Evolutionary conservation across 2,329 filamentous ascomycete genomes (phyloP).

Genomic region (Mollisiaceae sp.): DNA sequence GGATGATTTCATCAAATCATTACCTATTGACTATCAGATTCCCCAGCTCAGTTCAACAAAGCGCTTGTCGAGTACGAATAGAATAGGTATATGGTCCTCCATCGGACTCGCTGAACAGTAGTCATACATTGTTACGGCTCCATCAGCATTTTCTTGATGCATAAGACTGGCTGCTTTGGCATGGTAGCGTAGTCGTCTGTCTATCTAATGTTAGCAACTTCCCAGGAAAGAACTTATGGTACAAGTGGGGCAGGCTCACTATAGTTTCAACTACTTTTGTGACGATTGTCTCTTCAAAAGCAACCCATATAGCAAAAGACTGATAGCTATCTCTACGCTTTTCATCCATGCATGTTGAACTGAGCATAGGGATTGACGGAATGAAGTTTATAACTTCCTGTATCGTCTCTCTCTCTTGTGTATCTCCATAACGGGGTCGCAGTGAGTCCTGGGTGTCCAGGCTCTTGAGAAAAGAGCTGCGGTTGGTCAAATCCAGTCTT

Average conservation of each 20-base stretch:
- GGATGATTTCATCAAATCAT: background rate
- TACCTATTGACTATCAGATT: no score
- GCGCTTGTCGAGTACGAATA: no score
- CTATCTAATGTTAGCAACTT: background rate
- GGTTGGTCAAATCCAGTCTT: background rate
- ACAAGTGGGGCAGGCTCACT: background rate
- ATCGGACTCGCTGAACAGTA: no score
- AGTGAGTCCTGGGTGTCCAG: background rate
- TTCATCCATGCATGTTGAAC: background rate
- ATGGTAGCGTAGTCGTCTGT: background rate
- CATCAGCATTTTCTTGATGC: background rate
- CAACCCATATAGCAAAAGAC: background rate
- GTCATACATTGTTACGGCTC: background rate
- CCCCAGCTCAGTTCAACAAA: no score
- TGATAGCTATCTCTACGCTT: background rate
- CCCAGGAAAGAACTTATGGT: background rate
- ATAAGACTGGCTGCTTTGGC: background rate
- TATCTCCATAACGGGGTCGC: background rate
- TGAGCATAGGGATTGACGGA: background rate
- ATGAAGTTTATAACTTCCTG: background rate
- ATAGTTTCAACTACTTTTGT: background rate
- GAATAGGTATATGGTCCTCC: no score
- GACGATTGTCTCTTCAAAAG: background rate
- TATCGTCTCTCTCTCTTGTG: background rate
- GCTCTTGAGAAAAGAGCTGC: background rate